Evolutionary conservation across 2,329 filamentous ascomycete species (phyloP).

Genomic region (Pseudogymnoascus sp.): DNA sequence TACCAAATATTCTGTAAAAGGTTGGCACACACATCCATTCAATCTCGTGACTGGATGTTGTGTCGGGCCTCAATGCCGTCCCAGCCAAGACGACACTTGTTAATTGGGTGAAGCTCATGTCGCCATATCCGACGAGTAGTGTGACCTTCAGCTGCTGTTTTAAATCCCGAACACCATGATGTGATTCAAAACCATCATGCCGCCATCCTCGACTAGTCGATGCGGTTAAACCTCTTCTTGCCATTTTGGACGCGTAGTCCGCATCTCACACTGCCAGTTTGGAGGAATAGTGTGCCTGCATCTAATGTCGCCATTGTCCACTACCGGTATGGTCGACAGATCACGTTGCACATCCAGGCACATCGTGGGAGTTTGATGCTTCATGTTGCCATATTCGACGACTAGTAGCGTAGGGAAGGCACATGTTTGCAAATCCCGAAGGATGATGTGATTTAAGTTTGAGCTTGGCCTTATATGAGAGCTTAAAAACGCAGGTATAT

Average conservation of each 20-base stretch:
- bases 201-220: not conserved
- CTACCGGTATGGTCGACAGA: not conserved
- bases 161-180: not conserved
- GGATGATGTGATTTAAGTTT: not conserved
- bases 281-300: not conserved
- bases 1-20: not conserved
- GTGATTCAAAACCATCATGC: not conserved
- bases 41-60: not conserved
- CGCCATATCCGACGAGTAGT: not conserved
- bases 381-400: not conserved
- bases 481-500: not conserved
- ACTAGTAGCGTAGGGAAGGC: too few species aligned
- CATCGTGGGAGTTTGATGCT: not conserved
- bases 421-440: not conserved
- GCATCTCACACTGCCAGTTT: not conserved
- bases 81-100: not conserved
- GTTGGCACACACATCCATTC: not conserved
- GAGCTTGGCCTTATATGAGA: not conserved
- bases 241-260: not conserved
- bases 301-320: not conserved
- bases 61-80: not conserved
- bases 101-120: not conserved
- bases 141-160: not conserved
- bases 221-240: not conserved
- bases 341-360: not conserved